Evolutionary conservation across 1,139 yeast genomes (phyloP), one percentile per base, ranked within the genome.

Genomic region (Yamadazyma kanchanaburiensis): DNA sequence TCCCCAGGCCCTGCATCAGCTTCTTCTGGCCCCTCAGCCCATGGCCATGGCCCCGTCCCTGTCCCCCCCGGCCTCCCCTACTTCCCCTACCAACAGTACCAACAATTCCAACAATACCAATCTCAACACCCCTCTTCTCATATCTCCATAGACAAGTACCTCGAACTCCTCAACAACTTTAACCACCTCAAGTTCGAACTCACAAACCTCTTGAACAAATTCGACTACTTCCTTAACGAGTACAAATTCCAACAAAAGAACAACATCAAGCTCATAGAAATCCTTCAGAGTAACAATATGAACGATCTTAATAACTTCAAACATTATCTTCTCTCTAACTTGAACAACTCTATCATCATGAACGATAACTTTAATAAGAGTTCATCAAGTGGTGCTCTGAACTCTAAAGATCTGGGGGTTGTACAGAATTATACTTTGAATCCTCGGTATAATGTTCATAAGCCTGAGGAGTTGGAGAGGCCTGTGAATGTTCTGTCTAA

Each of bases 191-290:
- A 43, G 22, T 42, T 38, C 26, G 45, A 40, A 19, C 33, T 42
- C 12, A 28, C 38, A n/a, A 42, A 41, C 22, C 31, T 42, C 9
- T 25, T 34, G 14, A 42, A 42, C 29, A 42, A 41, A 26, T 42
- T 42, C 29, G 46, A 42, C 30, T 42, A 42, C 22, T 40, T 40
- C 23, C 19, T 42, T 8, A 36, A 39, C 26, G 44, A 42, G 24
- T 42, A 42, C 24, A 39, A 41, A 22, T 35, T 39, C 26, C 43
- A 40, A 22, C 45, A 42, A 20, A 40, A 39, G 29, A 42, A 43
- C 19, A 23, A 36, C 22, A 32, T 40, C 22, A 39, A 40, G 24
- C 30, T 43, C 18, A 39, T 42, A 7, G 46, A 42, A 23, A 39
- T 42, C 8, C 25, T 41, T 5, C 42, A 40, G 27, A 27, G 27